phyloP scores from a whole-genome alignment of 129 eudicot species.

The Lactuca sativa region DNA sequence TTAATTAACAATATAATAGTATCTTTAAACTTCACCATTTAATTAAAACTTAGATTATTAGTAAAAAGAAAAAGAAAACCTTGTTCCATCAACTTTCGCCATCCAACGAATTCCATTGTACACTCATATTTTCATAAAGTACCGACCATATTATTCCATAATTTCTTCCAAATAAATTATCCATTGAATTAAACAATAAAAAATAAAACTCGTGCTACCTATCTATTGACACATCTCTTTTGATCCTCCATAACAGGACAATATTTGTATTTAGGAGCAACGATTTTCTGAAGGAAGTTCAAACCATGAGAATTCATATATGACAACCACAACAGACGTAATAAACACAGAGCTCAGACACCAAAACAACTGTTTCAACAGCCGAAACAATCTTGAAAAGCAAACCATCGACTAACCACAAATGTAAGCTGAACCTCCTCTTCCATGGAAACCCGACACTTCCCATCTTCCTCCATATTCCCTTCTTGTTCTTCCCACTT shows the following conservation, averaged over 20 bases:
- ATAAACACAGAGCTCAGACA: slow-evolving; percentile 44
- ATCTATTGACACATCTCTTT: background rate
- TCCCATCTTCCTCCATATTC: slow-evolving; percentile 35
- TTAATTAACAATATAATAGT: too few relatives aligned
- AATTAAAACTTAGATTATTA: too few relatives aligned
- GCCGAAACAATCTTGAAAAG: slow-evolving; percentile 50
- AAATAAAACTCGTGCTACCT: background rate
- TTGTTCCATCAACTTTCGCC: too few relatives aligned
- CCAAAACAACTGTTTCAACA: slow-evolving; percentile 46
- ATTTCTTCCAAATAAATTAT: background rate
- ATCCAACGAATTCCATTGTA: background rate
- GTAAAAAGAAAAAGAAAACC: too few relatives aligned
- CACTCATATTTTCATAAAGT: background rate
- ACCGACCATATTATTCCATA: slow-evolving; percentile 1
- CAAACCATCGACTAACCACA: slow-evolving; percentile 46
- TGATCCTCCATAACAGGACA: background rate
- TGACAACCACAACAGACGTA: slow-evolving; percentile 62
- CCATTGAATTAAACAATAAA: background rate
- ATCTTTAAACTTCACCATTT: too few relatives aligned
- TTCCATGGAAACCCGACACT: slow-evolving; percentile 37
- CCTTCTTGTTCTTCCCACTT: slow-evolving; percentile 26
- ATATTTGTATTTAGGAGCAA: background rate
- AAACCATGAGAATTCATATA: slow-evolving; percentile 24
- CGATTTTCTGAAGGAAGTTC: background rate
- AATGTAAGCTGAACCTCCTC: slow-evolving; percentile 23